Evolutionary conservation across 495 filamentous ascomycete species (phyloP), one percentile per base, ranked within the genome.

Genomic region (Penicillium coprophilum): DNA sequence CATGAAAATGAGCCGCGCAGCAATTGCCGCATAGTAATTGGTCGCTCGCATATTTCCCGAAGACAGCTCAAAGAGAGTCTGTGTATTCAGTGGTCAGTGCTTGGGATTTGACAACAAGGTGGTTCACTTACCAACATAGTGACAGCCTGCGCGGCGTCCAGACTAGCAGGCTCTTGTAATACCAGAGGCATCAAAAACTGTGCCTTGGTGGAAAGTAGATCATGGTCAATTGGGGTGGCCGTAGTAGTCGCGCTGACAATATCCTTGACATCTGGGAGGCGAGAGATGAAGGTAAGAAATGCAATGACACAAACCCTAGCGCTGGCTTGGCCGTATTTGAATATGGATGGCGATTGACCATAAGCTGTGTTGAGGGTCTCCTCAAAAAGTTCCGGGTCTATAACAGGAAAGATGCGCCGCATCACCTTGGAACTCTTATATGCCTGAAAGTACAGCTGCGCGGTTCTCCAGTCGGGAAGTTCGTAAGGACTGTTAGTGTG

Each of bases 1-100:
- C 60, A 73, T 74, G 53, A 77, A 80, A 28, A 79, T 64, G 44
- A 78, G 68, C 23, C 78, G 75, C 24, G 68, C 74, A 21, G 77
- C 65, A 9, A 80, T 31, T 0, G 75, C 68, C 20, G 66, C 71
- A 34, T 69, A 75, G 45, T 79, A 74, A 57, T 71, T 70, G 1
- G 73, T 69, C 1, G 74, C 72, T 9, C 75, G 72, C 50, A 81
- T 62, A 13, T 77, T 79, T 21, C 80, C 80, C 4, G 70, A 68
- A 0, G 78, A 63, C 3, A 78, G 56, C 30, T 80, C 74, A 50
- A 75, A 71, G 2, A 80, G 50, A 28, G 69, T 66, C 78, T 38
- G 15, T 81, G 53, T 27, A 4, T 20, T 27, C 20, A 46, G 9
- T n/a, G 31, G 31, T 54, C 43, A 54, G 41, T 13, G 2, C n/a